These are phyloP conservation scores for Colletotrichum viniferum DNA, from an alignment of 2,329 filamentous ascomycete species.

Conservation along the genomic window DNA sequence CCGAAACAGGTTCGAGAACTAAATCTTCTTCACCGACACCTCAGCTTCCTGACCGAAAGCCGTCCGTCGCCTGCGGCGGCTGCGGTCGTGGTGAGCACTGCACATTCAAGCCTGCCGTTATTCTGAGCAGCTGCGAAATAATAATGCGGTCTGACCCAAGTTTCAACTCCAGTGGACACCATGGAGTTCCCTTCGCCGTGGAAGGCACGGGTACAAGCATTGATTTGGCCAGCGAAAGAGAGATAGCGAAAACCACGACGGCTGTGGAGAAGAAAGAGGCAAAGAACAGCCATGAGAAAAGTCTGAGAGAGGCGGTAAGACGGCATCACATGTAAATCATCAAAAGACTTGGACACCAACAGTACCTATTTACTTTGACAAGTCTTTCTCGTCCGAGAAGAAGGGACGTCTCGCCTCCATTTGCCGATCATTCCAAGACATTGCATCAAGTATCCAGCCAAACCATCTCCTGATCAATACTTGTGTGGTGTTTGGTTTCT, in stretches of 20 bases:
- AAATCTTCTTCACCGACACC: neutral
- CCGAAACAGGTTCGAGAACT: neutral
- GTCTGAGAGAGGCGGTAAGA: neutral
- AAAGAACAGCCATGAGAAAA: neutral
- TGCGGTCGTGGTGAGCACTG: neutral
- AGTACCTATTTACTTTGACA: neutral
- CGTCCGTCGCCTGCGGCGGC: neutral
- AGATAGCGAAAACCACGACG: neutral
- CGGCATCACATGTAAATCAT: neutral
- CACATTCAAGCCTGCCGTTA: neutral
- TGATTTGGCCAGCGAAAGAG: neutral
- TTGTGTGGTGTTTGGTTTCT: neutral
- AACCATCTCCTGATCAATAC: neutral
- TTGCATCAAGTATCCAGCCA: neutral
- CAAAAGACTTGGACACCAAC: neutral
- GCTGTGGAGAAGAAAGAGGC: neutral
- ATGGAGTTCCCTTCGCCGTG: neutral
- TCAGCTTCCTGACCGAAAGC: neutral
- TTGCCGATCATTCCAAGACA: neutral
- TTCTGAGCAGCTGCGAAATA: neutral
- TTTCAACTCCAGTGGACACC: neutral
- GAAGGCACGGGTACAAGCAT: neutral
- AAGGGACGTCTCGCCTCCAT: neutral
- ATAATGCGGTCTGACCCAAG: neutral
- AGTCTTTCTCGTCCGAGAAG: neutral